Base-by-base conservation (phyloP, 495 filamentous ascomycete species). In the Astrothelium macrocarpum region DNA sequence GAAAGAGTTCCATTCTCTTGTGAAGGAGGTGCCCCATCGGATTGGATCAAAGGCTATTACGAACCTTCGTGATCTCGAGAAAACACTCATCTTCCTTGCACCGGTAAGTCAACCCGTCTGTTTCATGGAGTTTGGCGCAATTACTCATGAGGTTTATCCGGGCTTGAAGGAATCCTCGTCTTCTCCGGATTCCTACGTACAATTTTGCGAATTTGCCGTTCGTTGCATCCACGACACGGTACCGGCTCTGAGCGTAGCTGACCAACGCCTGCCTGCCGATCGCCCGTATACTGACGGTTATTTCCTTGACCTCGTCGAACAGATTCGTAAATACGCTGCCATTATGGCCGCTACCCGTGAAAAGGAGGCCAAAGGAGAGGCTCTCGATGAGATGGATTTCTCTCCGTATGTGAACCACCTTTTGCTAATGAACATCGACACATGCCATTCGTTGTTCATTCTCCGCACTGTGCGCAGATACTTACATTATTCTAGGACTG, bases 291-390 rank as follows among this genome's bases (percentile, higher is more conserved):
- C 84, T 82, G 88, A 86, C 80, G 86, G 85, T 65, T 97, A 97
- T 78, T 96, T 96, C 70, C 84, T 96, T 71, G 93, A 97, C 78
- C 86, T 96, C 62, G 82, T 92, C 71, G 88, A 90, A 68, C 90
- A 96, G 84, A 75, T 77, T 62, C 73, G 75, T 45, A 67, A 71
- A 61, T 77, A 77, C 75, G 75, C 75, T 29, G 66, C 67, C 53
- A 77, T 78, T 34, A 78, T 87, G 70, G 78, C 79, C n/a, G 81
- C 78, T 49, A 77, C 77, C 31, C 78, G 82, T 32, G 73, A 81
- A 63, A 72, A 69, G 43, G 63, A 73, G 58, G 71, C 65, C 32
- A 73, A 71, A 62, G 77, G 75, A 1, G 68, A 76, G 64, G 62
- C 64, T 5, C 66, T 72, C 0, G 75, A 75, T 66, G 74, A 74